phyloP scores from a whole-genome alignment of 768 basidiomycete genomes.

The Termitomyces sp. region DNA sequence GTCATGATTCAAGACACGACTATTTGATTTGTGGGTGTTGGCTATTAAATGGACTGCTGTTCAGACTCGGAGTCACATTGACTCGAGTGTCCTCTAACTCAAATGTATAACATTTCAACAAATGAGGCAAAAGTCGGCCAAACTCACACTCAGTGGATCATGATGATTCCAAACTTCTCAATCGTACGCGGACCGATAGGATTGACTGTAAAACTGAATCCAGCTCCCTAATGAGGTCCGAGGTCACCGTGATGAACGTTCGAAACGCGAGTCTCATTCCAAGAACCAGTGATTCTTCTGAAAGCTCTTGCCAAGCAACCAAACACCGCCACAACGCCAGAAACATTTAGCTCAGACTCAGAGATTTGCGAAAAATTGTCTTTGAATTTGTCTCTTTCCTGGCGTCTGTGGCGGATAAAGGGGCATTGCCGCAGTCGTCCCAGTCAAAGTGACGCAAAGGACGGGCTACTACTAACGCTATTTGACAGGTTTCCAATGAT shows the following conservation, averaged over 20 bases:
- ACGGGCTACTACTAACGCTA: background rate
- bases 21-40: background rate
- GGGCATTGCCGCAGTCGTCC: background rate
- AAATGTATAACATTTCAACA: background rate
- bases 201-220: background rate
- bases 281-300: background rate
- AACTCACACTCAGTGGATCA: background rate
- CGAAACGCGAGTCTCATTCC: background rate
- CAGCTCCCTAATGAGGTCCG: background rate
- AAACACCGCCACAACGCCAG: background rate
- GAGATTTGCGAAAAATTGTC: background rate
- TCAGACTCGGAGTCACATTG: background rate
- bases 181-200: background rate
- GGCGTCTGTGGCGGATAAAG: background rate
- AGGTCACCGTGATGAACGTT: too few relatives aligned
- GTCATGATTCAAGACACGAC: background rate
- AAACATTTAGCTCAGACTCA: background rate
- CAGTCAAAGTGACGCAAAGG: background rate
- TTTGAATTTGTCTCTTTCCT: too few relatives aligned
- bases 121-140: background rate
- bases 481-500: background rate
- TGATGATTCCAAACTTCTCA: background rate
- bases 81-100: background rate
- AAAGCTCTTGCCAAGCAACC: background rate
- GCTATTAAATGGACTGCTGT: background rate